Percentiles rank a stretch among this genome's conserved stretches.
Conservation (phyloP, 164 flowering plant species). For the Annona cherimola region DNA sequence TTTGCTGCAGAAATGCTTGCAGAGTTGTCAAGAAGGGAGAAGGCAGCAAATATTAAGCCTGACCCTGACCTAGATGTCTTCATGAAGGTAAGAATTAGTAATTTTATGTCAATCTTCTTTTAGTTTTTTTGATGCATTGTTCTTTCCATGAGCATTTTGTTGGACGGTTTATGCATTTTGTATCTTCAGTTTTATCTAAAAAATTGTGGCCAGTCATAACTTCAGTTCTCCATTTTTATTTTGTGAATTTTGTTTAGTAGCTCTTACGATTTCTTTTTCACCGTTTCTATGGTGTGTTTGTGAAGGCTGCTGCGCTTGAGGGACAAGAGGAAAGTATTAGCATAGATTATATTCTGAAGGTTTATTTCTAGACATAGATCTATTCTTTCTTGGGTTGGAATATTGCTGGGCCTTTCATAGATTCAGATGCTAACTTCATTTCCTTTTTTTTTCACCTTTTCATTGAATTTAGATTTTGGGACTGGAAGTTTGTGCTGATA, state of each 20-base stretch:
- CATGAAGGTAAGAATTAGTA: slow-evolving; percentile 63
- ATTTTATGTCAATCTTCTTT: not conserved
- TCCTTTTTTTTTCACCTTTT: not conserved
- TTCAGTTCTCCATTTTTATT: not conserved
- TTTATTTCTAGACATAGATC: not conserved
- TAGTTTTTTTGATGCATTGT: not conserved
- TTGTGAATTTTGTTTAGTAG: not conserved
- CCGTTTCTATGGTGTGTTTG: slow-evolving; percentile 11
- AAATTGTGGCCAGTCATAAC: not conserved
- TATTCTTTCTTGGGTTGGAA: not conserved
- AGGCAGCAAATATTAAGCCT: slow-evolving; percentile 17
- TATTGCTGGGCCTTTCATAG: not conserved
- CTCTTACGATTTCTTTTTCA: slow-evolving; percentile 4
- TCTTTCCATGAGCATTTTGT: not conserved
- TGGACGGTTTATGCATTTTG: too few relatives aligned
- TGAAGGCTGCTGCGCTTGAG: slow-evolving; percentile 24
- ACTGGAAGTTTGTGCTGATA: slow-evolving; percentile 24
- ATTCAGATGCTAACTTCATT: not conserved
- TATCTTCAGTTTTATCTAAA: not conserved
- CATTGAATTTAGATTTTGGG: slow-evolving; percentile 20
- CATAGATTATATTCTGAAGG: slow-evolving; percentile 26
- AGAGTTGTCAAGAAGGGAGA: slow-evolving; percentile 85
- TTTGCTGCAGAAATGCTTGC: slow-evolving; percentile 1
- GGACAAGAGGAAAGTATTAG: slow-evolving; percentile 24
- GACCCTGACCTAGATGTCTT: slow-evolving; percentile 51